phyloP scores from a whole-genome alignment of 2,329 filamentous ascomycete species.

The Ophiostoma populinum region DNA sequence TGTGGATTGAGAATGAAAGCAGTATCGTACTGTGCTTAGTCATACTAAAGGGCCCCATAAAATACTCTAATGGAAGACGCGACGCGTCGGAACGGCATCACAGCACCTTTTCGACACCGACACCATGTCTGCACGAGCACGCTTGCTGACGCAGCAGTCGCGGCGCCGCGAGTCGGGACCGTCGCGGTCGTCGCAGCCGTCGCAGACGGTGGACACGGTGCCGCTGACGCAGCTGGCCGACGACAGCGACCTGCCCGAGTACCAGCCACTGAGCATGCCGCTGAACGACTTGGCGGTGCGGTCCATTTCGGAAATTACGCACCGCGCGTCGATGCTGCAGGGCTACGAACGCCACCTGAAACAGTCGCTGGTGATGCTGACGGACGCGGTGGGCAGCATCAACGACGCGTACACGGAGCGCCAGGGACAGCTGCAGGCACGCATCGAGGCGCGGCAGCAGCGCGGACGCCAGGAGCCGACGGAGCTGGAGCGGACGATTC shows the following conservation, averaged over 20 bases:
- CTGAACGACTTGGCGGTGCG: conserved; percentile 23
- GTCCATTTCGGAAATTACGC: conserved; percentile 25
- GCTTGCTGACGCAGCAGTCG: conserved; percentile 9
- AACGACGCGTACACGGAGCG: conserved; percentile 27
- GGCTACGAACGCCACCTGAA: conserved; percentile 30
- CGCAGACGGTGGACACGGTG: neutral
- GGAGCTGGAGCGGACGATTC: conserved; percentile 15
- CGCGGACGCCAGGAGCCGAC: conserved; percentile 11
- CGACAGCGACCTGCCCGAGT: conserved; percentile 26
- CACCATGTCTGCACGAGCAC: no score
- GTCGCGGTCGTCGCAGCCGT: neutral
- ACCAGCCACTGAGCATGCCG: conserved; percentile 30
- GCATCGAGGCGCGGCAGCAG: conserved; percentile 20
- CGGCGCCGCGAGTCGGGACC: neutral
- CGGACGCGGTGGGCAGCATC: conserved; percentile 25
- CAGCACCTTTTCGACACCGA: no score
- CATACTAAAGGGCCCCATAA: no score
- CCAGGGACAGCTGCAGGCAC: conserved; percentile 17
- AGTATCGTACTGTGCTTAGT: no score
- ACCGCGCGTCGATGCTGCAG: conserved; percentile 22
- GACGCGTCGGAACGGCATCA: no score
- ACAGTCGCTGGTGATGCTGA: conserved; percentile 26
- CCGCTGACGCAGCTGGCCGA: conserved; percentile 9
- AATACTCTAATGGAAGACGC: no score
- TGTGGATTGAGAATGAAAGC: no score